Evolutionary conservation across 345 rosid genomes (phyloP).

Genomic region (Diplotaxis tenuifolia): DNA sequence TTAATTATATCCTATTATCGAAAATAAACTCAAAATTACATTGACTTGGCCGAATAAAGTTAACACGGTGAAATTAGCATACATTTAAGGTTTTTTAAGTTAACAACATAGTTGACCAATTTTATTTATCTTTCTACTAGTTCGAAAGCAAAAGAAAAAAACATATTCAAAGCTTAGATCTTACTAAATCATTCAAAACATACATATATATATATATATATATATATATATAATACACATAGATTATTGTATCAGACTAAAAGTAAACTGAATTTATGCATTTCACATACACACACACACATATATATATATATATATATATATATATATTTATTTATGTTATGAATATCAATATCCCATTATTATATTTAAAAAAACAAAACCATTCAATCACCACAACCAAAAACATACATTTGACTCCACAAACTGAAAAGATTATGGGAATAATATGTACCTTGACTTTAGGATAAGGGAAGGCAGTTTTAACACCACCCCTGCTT

Average conservation of each 20-base stretch:
- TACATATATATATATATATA: neutral
- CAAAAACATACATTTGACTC: neutral
- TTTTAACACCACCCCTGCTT: conserved; percentile 46
- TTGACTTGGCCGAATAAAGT: neutral
- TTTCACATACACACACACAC: too few relatives aligned
- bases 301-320: neutral
- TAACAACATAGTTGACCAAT: neutral
- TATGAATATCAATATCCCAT: neutral
- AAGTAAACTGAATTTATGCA: neutral
- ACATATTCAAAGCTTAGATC: neutral
- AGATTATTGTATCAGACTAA: too few relatives aligned
- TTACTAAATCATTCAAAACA: neutral
- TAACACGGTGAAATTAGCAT: too few relatives aligned
- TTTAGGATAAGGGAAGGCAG: conserved; percentile 41
- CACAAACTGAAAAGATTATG: neutral
- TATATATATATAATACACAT: too few relatives aligned
- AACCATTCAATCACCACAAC: neutral
- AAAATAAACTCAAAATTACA: neutral
- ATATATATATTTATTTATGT: too few relatives aligned
- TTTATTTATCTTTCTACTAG: neutral
- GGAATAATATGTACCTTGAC: conserved; percentile 47
- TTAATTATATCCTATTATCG: neutral
- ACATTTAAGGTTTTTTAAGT: too few relatives aligned
- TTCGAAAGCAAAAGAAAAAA: neutral
- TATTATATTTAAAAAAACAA: neutral